Evolutionary conservation across 2,329 filamentous ascomycete species (phyloP).

Genomic region (Diplodia sapinea): DNA sequence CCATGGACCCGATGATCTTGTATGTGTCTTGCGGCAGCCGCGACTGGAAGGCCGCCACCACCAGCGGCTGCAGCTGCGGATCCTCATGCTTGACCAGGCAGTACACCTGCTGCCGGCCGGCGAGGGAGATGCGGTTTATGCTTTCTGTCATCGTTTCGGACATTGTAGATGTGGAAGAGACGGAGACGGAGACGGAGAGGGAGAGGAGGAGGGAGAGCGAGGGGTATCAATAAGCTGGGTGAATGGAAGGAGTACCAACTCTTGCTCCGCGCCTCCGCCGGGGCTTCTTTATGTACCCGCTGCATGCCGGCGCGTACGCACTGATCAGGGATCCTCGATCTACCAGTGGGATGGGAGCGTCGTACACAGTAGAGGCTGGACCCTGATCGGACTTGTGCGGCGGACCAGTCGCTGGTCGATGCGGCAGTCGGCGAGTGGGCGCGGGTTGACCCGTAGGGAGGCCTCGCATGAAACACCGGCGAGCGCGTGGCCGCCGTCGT

Average conservation of each 20-base stretch:
- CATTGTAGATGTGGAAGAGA: not conserved
- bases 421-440: not conserved
- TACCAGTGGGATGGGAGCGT: not conserved
- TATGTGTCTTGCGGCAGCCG: conserved; percentile 63
- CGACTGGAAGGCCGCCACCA: conserved; percentile 71
- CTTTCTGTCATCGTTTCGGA: not conserved
- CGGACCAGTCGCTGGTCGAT: not conserved
- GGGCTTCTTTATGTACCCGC: not conserved
- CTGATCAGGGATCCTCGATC: not conserved
- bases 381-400: not conserved
- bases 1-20: conserved; percentile 60
- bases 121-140: not conserved
- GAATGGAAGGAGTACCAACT: not conserved
- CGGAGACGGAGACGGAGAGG: too few species aligned
- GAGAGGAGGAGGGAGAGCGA: too few species aligned
- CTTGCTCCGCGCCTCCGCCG: not conserved
- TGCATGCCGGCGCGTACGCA: not conserved
- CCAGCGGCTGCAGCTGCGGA: conserved; percentile 83
- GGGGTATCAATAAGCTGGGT: not conserved
- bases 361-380: not conserved
- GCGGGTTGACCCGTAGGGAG: not conserved
- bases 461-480: not conserved
- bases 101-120: conserved; percentile 1
- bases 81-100: conserved; percentile 62
- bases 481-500: not conserved